A percentile compares a stretch with the other conserved stretches of the same genome.
phyloP scores from a whole-genome alignment of 805 yeast species.

The Lipomyces sp. region DNA sequence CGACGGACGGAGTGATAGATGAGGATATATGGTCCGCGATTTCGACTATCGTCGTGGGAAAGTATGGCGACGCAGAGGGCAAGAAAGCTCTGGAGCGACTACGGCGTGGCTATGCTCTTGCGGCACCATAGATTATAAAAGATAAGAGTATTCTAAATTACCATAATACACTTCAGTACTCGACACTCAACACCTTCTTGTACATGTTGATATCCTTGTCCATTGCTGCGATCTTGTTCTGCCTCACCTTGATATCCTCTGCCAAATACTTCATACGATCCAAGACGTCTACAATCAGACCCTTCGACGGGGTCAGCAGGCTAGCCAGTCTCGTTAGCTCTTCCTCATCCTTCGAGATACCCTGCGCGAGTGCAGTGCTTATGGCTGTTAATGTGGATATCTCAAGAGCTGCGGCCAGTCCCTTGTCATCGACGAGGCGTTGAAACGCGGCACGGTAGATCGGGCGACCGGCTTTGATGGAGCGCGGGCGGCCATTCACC shows the following conservation, averaged over 20 bases:
- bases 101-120: conserved; percentile 15
- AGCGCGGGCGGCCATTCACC: conserved; percentile 67
- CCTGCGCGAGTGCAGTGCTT: conserved; percentile 56
- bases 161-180: conserved; percentile 5
- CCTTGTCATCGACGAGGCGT: conserved; percentile 56
- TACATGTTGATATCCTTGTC: conserved; percentile 41
- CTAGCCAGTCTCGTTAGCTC: conserved; percentile 50
- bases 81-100: conserved; percentile 9
- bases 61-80: conserved; percentile 13
- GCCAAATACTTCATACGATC: conserved; percentile 65
- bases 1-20: not conserved
- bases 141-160: not conserved
- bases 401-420: conserved; percentile 60
- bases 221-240: conserved; percentile 47
- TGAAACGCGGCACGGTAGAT: conserved; percentile 75
- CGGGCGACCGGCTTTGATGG: conserved; percentile 80
- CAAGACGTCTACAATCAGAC: conserved; percentile 52
- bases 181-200: conserved; percentile 27
- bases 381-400: conserved; percentile 54
- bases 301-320: conserved; percentile 14
- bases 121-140: not conserved
- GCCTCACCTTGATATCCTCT: conserved; percentile 61
- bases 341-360: conserved; percentile 63
- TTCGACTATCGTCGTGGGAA: conserved; percentile 2
- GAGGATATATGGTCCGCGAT: conserved; percentile 17